Evolutionary conservation across 306 rosid species (phyloP), one percentile per base, ranked within the genome.

Genomic region (Cicer yamashitae): DNA sequence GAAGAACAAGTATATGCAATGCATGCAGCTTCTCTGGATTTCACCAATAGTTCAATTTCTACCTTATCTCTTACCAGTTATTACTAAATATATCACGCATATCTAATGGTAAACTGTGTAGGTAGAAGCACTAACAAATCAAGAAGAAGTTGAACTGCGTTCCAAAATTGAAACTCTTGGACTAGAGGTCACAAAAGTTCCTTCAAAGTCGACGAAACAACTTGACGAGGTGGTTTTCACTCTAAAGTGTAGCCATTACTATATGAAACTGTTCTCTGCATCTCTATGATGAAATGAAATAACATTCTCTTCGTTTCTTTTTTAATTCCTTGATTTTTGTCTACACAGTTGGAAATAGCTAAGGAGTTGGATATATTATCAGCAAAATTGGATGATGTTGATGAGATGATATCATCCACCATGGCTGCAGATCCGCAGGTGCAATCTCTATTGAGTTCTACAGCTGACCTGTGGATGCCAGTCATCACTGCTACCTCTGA

Each of bases 121-220:
- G 96, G 98, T 94, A 15, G 98, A 94, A 82, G 53, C 94, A 74
- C 67, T 91, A 68, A 88, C 94, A 17, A 94, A 94, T 67, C 88
- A 91, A 85, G 97, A 94, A 83, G 98, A 94, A 86, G 96, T 92
- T 69, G 97, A 94, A 61, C 70, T 94, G 77, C 94, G 96, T 20
- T 87, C 96, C 30, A 91, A 94, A 82, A 94, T 94, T 57, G 96
- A 94, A 86, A 96, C 97, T 76, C 91, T 94, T 45, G 96, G 96
- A 63, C 82, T 91, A 74, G 97, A 94, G 85, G 93, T 94, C 58
- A 86, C 94, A 46, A 94, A 94, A 84, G 89, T 94, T 82, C 98
- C 98, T 12, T 79, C 91, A 53, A 85, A 84, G 74, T 87, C 94
- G 5, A 77, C 84, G 1, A 86, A 79, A 72, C 84, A 76, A 67